Evolutionary conservation across 2,329 filamentous ascomycete species (phyloP), one percentile per base, ranked within the genome.

Genomic region (Xylaria polymorpha): DNA sequence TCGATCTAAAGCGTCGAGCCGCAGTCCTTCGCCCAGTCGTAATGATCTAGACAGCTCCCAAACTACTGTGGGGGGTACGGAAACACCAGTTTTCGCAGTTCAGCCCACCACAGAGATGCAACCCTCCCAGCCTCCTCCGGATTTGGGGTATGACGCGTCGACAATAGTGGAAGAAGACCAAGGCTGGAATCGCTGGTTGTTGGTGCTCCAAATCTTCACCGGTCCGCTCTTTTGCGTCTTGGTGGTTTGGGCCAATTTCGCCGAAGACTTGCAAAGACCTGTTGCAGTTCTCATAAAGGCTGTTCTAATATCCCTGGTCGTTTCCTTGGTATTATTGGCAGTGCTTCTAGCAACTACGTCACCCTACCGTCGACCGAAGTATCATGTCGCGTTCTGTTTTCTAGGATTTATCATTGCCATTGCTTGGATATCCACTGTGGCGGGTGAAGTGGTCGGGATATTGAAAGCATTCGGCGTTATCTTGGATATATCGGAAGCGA

Each of bases 381-480:
- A 93, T 80, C 91, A 94, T 68, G 91, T 91, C 58, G 77, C 95
- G 29, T 85, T 98, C 55, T 97, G 94, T 77, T 93, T 97, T 76
- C 83, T 97, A 43, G 96, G 97, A 7, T 99, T 99, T 77, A 84
- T 92, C 9, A 97, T 98, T 67, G 90, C 92, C 70, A 96, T 98
- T 66, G 92, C 93, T 29, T 99, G 97, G 96, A 98, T 98, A 74
- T 96, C 94, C 46, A 96, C 94, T 1, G 94, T 99, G 74, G 95
- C 96, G 1, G 93, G 94, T 43, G 95, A 99, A 83, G 96, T 99
- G 5, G 96, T 99, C 5, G 94, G 94, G 39, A 92, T 98, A 6
- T 86, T 99, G 72, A 98, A 99, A 81, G 92, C 96, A 0, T 85
- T 98, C 58, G 96, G 96, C 9, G 92, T 98, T 37, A 93, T 99